Conservation (phyloP, 2,329 filamentous ascomycete species). For the Lachnellula suecica region DNA sequence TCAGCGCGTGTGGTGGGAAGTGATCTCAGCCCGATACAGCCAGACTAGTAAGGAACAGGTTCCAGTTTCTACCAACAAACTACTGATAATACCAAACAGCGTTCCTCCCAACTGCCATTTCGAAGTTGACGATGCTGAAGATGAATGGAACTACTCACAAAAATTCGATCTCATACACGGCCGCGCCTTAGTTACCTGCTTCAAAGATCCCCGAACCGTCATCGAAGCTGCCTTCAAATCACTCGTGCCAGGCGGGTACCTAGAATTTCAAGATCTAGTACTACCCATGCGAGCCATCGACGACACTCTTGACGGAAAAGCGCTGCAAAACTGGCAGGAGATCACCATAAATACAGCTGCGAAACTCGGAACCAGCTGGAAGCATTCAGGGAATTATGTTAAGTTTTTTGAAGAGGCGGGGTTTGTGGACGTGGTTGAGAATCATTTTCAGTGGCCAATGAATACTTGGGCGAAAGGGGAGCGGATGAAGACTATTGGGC, state of each 20-base stretch:
- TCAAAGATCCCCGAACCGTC: slow-evolving; percentile 12
- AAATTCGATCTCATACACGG: slow-evolving; percentile 46
- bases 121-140: slow-evolving; percentile 49
- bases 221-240: slow-evolving; percentile 29
- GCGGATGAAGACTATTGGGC: slow-evolving; percentile 20
- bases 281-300: slow-evolving; percentile 15
- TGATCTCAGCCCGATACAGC: slow-evolving; percentile 33
- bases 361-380: slow-evolving; percentile 14
- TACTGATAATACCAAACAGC: slow-evolving; percentile 42
- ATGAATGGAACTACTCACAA: slow-evolving; percentile 44
- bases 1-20: slow-evolving; percentile 27
- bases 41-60: slow-evolving; percentile 12
- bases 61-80: neutral
- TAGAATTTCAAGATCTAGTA: slow-evolving; percentile 31
- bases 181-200: slow-evolving; percentile 30
- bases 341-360: slow-evolving; percentile 10
- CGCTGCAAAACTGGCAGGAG: slow-evolving; percentile 17
- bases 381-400: slow-evolving; percentile 14
- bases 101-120: slow-evolving; percentile 48
- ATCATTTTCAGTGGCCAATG: slow-evolving; percentile 51
- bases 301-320: slow-evolving; percentile 21
- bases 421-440: slow-evolving; percentile 53
- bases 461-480: slow-evolving; percentile 50
- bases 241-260: slow-evolving; percentile 27
- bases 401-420: slow-evolving; percentile 40